Conservation (phyloP, 805 yeast genomes). For the Candida chauliodis region DNA sequence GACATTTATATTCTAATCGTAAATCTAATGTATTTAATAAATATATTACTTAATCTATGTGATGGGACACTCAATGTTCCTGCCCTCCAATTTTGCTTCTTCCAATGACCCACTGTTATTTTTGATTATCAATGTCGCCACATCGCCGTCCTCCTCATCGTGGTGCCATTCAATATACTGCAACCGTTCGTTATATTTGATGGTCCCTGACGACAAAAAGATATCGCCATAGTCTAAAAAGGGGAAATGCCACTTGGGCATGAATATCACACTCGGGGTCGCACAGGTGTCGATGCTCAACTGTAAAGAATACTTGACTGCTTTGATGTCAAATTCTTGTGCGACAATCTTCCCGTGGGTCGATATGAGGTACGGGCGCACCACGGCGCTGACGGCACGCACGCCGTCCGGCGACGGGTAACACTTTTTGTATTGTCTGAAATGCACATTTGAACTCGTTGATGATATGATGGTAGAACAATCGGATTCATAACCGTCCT, state of each 20-base stretch:
- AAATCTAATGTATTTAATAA: too few species aligned
- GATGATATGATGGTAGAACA: conserved; percentile 12
- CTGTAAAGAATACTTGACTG: conserved; percentile 45
- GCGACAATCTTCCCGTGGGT: conserved; percentile 54
- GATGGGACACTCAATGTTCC: conserved; percentile 15
- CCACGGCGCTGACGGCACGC: conserved; percentile 68
- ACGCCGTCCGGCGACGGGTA: conserved; percentile 56
- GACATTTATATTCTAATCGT: too few species aligned
- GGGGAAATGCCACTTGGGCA: conserved; percentile 74
- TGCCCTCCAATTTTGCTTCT: conserved; percentile 13
- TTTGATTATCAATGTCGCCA: conserved; percentile 31
- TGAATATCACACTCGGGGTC: conserved; percentile 55
- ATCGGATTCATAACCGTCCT: conserved; percentile 12
- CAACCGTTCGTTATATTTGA: conserved; percentile 46
- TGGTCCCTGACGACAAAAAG: conserved; percentile 52
- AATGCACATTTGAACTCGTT: conserved; percentile 19
- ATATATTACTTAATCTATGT: conserved; percentile 9
- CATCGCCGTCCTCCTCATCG: conserved; percentile 2
- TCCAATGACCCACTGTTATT: conserved; percentile 36
- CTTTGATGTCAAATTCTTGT: conserved; percentile 57
- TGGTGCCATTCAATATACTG: conserved; percentile 76
- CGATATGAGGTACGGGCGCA: conserved; percentile 73
- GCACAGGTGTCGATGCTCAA: conserved; percentile 25
- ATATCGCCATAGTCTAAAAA: conserved; percentile 45
- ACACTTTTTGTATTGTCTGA: conserved; percentile 29